Evolutionary conservation across 306 rosid species (phyloP), one percentile per base, ranked within the genome.

Genomic region (Calophaca sinica): DNA sequence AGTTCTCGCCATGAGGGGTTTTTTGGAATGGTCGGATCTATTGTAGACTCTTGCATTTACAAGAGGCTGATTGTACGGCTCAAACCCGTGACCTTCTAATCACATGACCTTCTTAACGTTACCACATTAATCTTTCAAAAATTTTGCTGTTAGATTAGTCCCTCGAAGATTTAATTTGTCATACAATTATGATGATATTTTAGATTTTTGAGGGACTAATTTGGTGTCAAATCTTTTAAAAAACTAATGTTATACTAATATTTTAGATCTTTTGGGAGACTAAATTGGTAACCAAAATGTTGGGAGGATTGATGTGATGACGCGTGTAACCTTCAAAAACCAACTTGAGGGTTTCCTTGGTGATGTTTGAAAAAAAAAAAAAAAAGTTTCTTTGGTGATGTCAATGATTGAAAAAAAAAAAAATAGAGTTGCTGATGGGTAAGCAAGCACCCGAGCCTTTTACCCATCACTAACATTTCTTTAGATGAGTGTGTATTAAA

Each of bases 341-440:
- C 6, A 62, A 36, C 32, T 62, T 62, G 68, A 33, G 48, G 42
- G 52, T 77, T 68, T 68, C 4, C 54, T 28, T 49, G 2, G 45
- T 41, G 45, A 41, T 41, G 10, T 36, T 36, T 36, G 41, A 20
- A 20, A 36, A 36, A 36, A 5, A 3, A 36, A 36, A 36, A 36
- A 36, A 6, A 36, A 36, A 36, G 41, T 36, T 36, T 36, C 41
- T 6, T 36, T 36, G 41, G 5, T 36, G 5, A 36, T 36, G 41
- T 36, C 41, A 36, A 36, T 36, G 41, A 6, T 5, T 36, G 41
- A 36, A 36, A 36, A 36, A 36, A 36, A 36, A 36, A 36, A 36
- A 36, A 36, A 36, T 5, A 1, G 41, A 36, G 41, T 36, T 36
- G 5, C 5, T 3, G 5, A n/a, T n/a, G n/a, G n/a, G 26, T 20